A percentile compares a stretch with the other conserved stretches of the same genome.
Evolutionary conservation across 169 alveolate genomes (phyloP).

Genomic region (Plasmodium falciparum): DNA sequence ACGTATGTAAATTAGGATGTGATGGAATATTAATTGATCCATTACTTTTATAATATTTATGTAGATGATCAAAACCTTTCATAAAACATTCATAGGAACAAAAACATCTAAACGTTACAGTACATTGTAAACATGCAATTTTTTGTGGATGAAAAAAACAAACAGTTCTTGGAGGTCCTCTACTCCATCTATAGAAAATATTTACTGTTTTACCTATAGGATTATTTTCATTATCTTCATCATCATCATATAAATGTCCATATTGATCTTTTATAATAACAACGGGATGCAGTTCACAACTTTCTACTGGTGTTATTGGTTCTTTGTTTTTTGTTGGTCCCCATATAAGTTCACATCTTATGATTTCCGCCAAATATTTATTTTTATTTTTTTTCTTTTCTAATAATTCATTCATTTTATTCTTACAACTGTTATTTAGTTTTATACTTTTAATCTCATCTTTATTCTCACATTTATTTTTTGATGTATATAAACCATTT

Average conservation of each 20-base stretch:
- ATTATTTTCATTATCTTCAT: conserved; percentile 75
- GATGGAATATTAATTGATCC: conserved; percentile 82
- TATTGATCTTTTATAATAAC: conserved; percentile 81
- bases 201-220: conserved; percentile 77
- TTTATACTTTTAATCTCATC: conserved; percentile 5
- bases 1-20: conserved; percentile 84
- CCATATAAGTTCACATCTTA: conserved; percentile 81
- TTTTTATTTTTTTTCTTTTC: conserved; percentile 26
- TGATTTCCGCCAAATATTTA: conserved; percentile 65
- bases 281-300: conserved; percentile 86
- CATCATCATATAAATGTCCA: conserved; percentile 83
- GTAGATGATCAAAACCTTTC: conserved; percentile 82
- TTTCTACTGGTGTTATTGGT: conserved; percentile 86
- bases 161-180: conserved; percentile 88
- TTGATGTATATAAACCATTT: background rate
- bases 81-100: conserved; percentile 83
- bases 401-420: background rate
- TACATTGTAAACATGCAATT: conserved; percentile 83
- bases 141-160: conserved; percentile 87
- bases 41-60: conserved; percentile 81
- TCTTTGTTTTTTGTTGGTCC: conserved; percentile 79
- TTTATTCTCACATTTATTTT: background rate
- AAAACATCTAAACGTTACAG: conserved; percentile 83
- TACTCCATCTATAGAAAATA: conserved; percentile 84
- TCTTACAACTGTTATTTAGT: conserved; percentile 11